Conservation (phyloP, 768 basidiomycete genomes). For the Rhodosporidiobolus sp. region DNA sequence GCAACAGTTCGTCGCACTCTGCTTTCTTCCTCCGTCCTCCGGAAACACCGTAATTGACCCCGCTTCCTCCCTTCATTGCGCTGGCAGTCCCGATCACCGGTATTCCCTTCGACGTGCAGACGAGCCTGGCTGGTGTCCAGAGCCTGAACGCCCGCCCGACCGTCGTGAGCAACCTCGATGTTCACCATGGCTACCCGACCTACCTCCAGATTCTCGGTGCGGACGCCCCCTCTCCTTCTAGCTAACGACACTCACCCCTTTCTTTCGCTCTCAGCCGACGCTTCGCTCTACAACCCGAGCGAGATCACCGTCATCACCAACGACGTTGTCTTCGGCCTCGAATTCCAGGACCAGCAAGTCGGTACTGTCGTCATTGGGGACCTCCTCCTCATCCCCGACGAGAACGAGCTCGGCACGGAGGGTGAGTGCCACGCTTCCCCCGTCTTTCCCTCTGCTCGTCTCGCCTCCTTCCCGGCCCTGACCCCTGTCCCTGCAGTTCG, state of each 20-base stretch:
- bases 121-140: slow-evolving; percentile 59
- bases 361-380: slow-evolving; percentile 35
- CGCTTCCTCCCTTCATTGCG: too few relatives aligned
- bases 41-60: too few relatives aligned
- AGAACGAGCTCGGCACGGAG: slow-evolving; percentile 49
- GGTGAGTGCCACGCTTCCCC: not conserved
- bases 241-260: not conserved
- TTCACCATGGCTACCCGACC: slow-evolving; percentile 53
- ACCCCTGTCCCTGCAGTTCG: slow-evolving; percentile 65
- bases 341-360: slow-evolving; percentile 55
- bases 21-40: too few relatives aligned
- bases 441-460: slow-evolving; percentile 45
- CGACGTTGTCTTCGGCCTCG: slow-evolving; percentile 60
- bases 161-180: slow-evolving; percentile 62
- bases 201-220: slow-evolving; percentile 27
- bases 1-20: slow-evolving; percentile 52
- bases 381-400: slow-evolving; percentile 57
- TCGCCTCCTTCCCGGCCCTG: too few relatives aligned
- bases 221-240: too few relatives aligned
- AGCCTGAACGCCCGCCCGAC: slow-evolving; percentile 55
- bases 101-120: slow-evolving; percentile 63
- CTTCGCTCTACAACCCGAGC: slow-evolving; percentile 32
- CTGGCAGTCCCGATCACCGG: slow-evolving; percentile 59
- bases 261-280: slow-evolving; percentile 22
- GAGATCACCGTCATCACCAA: slow-evolving; percentile 50